Evolutionary conservation across 352 stramenopile species (phyloP).

Genomic region (Phytopythium cucurbitacearum): DNA sequence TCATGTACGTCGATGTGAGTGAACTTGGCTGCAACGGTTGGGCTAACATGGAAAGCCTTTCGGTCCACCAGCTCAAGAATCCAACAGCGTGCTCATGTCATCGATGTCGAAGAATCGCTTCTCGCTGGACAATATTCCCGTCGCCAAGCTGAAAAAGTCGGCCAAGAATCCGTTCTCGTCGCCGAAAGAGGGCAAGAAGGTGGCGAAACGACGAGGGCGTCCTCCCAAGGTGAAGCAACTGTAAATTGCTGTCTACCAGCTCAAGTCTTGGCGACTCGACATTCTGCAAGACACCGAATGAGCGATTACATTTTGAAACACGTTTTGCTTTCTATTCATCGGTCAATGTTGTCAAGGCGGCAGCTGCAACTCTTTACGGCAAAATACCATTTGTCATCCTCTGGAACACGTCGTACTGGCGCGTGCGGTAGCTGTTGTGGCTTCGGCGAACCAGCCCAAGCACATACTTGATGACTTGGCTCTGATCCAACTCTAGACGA

Average conservation of each 20-base stretch:
- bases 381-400: slow-evolving; percentile 91
- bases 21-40: not conserved
- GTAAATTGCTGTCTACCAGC: slow-evolving; percentile 3
- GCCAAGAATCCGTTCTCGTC: slow-evolving; percentile 73
- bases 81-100: slow-evolving; percentile 57
- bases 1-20: slow-evolving; percentile 28
- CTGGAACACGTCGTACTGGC: slow-evolving; percentile 91
- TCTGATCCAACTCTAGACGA: slow-evolving; percentile 75
- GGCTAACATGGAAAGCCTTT: not conserved
- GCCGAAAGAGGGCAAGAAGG: slow-evolving; percentile 18
- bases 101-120: slow-evolving; percentile 69
- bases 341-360: slow-evolving; percentile 2
- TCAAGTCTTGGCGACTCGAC: too few species aligned
- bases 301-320: too few species aligned
- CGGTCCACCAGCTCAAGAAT: slow-evolving; percentile 29
- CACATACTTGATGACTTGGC: slow-evolving; percentile 87
- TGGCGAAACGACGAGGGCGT: slow-evolving; percentile 15
- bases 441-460: slow-evolving; percentile 86
- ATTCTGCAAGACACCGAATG: too few species aligned
- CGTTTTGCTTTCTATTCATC: slow-evolving; percentile 1
- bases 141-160: slow-evolving; percentile 79
- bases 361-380: slow-evolving; percentile 25
- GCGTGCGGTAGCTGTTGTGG: slow-evolving; percentile 89
- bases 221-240: slow-evolving; percentile 27
- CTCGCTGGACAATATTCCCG: slow-evolving; percentile 67